These are phyloP conservation scores for Spergularia marina DNA, from an alignment of 148 eudicot species.

Conservation along the genomic window DNA sequence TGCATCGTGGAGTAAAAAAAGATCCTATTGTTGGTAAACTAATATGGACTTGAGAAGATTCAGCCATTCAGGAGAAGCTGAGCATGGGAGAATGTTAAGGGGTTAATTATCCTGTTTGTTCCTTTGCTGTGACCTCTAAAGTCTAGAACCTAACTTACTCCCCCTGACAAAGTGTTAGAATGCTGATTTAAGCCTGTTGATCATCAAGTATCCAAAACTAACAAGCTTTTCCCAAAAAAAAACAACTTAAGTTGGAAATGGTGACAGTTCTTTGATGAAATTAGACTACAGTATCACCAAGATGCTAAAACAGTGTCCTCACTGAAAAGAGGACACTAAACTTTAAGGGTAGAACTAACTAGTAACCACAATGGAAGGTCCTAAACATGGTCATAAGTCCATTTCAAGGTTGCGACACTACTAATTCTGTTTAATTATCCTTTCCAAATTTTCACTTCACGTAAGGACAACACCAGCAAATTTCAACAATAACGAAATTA, in stretches of 20 bases:
- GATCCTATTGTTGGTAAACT: not conserved
- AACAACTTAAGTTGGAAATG: not conserved
- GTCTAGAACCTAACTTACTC: not conserved
- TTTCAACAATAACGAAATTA: not conserved
- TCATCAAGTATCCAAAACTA: not conserved
- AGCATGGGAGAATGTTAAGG: conserved; percentile 17
- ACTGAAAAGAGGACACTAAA: not conserved
- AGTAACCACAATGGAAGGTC: not conserved
- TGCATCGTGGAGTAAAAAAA: conserved; percentile 3
- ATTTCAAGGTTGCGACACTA: not conserved
- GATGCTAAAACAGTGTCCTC: not conserved
- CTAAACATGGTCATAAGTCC: not conserved
- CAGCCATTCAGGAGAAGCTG: not conserved
- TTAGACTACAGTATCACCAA: not conserved
- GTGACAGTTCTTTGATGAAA: not conserved
- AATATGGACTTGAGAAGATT: not conserved
- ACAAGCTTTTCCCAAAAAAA: no score
- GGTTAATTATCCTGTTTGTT: not conserved
- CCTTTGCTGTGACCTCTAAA: not conserved
- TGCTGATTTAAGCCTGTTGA: not conserved
- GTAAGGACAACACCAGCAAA: not conserved
- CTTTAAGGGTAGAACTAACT: not conserved
- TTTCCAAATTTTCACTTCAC: not conserved
- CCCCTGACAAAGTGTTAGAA: not conserved
- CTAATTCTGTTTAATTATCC: not conserved